A percentile compares a stretch with the other conserved stretches of the same genome.
Evolutionary conservation across 108 stramenopile genomes (phyloP).

Genomic region (Cyclostephanos invisitatus): DNA sequence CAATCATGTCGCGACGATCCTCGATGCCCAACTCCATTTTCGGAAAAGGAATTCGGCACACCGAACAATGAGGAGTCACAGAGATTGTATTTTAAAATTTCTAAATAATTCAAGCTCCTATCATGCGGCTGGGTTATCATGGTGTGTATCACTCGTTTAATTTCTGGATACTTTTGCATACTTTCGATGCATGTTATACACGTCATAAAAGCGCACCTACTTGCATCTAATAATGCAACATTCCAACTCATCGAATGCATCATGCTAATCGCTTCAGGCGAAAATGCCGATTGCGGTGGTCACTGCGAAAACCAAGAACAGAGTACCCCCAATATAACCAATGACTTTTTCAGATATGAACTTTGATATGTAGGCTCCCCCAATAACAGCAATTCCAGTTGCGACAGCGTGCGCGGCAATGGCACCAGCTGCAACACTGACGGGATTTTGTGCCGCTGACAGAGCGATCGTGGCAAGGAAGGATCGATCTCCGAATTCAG

Average conservation of each 20-base stretch:
- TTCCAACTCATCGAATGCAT: background rate
- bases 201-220: background rate
- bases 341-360: conserved; percentile 93
- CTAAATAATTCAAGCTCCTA: too few relatives aligned
- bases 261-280: conserved; percentile 23
- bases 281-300: conserved; percentile 88
- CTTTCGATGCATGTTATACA: background rate
- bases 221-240: background rate
- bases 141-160: too few relatives aligned
- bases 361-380: conserved; percentile 82
- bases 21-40: too few relatives aligned
- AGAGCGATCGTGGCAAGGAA: conserved; percentile 98
- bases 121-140: too few relatives aligned
- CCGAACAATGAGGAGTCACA: too few relatives aligned
- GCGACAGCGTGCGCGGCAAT: conserved; percentile 92
- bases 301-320: conserved; percentile 92
- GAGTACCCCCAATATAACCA: conserved; percentile 85
- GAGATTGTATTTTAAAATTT: too few relatives aligned
- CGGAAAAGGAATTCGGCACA: too few relatives aligned
- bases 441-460: conserved; percentile 94
- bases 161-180: too few relatives aligned
- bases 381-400: conserved; percentile 90
- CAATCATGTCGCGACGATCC: too few relatives aligned
- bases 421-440: conserved; percentile 92
- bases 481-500: conserved; percentile 93